Evolutionary conservation across 495 filamentous ascomycete species (phyloP), one percentile per base, ranked within the genome.

Genomic region (Neurospora hispaniola): DNA sequence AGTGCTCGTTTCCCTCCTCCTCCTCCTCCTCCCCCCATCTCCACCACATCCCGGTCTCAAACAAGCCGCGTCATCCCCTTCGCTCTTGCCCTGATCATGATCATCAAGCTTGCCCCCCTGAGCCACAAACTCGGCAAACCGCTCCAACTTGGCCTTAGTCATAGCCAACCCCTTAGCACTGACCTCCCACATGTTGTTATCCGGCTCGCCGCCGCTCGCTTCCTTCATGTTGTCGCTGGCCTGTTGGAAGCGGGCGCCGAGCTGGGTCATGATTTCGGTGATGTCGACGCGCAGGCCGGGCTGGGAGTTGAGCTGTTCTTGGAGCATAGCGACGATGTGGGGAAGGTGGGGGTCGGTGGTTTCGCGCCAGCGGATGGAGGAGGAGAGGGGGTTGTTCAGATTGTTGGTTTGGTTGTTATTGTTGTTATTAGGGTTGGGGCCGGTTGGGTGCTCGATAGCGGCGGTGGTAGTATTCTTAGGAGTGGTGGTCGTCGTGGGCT

Each of bases 121-220:
- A 41, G 79, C 75, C 7, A 79, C 76, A 59, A 80, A 62, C 62
- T 81, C 77, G 4, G 80, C 79, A 74, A 76, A 80, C 16, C 75
- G 42, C 70, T 80, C 79, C 4, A 81, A 72, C 71, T 79, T 81
- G 9, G 71, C 41, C 35, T 78, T 71, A 0, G 79, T 76, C n/a
- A 77, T 78, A n/a, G 62, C 75, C 23, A 81, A 73, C 48, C 80
- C 80, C 35, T 71, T 74, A 7, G 75, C 76, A 12, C 76, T 77
- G 41, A 81, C 71, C 6, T 76, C 76, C 80, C 80, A 81, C 6
- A 80, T 76, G 46, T 78, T 78, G 42, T 73, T 41, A 6, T 73
- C 71, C 23, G 46, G 38, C 59, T 69, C 42, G 27, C 27, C 72
- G 16, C 31, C 40, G 27, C 70, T 44, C 54, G 69, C 27, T 20